These are phyloP conservation scores for Blastobotrys aristatus DNA, from an alignment of 1,139 yeast genomes.

Conservation along the genomic window DNA sequence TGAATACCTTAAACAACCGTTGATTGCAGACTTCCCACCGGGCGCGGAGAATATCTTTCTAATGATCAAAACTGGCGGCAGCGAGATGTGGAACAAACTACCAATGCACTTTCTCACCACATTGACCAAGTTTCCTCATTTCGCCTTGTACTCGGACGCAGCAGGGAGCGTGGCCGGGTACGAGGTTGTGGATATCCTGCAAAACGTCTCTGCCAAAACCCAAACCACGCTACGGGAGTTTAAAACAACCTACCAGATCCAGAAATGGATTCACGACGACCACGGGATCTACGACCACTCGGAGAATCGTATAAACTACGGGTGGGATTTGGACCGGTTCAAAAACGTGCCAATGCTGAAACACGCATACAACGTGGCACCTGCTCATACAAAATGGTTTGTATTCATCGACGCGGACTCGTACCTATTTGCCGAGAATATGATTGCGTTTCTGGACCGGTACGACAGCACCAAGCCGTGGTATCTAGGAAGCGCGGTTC, in stretches of 20 bases:
- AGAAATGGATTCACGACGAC: slow-evolving; percentile 24
- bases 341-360: slow-evolving; percentile 37
- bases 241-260: slow-evolving; percentile 22
- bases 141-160: slow-evolving; percentile 35
- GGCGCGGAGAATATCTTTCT: slow-evolving; percentile 25
- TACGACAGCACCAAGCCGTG: slow-evolving; percentile 26
- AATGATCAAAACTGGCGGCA: slow-evolving; percentile 37
- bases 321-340: slow-evolving; percentile 34
- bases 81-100: slow-evolving; percentile 35
- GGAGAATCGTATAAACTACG: slow-evolving; percentile 35
- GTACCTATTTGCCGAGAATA: slow-evolving; percentile 27
- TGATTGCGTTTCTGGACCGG: slow-evolving; percentile 23
- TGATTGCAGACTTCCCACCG: slow-evolving; percentile 20
- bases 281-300: slow-evolving; percentile 25
- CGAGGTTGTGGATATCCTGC: slow-evolving; percentile 33
- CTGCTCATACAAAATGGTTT: slow-evolving; percentile 32
- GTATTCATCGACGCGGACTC: slow-evolving; percentile 36
- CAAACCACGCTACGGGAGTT: slow-evolving; percentile 9
- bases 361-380: slow-evolving; percentile 29
- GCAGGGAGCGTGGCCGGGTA: slow-evolving; percentile 32
- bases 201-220: slow-evolving; percentile 24
- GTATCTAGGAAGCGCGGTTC: slow-evolving; percentile 34
- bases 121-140: slow-evolving; percentile 31
- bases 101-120: slow-evolving; percentile 37
- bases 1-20: slow-evolving; percentile 22